Base-by-base conservation (phyloP, 371 early-diverging fungal species). In the Haplosporangium sp. region DNA sequence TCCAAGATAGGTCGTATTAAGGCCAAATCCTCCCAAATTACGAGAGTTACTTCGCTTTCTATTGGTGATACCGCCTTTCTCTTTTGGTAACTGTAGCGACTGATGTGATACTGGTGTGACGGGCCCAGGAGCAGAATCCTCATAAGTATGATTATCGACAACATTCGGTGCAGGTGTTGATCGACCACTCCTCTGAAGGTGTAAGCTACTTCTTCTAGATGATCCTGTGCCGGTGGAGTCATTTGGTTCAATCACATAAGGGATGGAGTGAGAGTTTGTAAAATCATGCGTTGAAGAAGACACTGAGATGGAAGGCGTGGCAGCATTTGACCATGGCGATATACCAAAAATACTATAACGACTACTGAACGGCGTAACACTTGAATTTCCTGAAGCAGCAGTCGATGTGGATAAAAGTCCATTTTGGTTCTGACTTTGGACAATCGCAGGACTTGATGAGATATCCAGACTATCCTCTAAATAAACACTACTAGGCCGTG, bases 41-140 rank as follows among this genome's bases (percentile, higher is more conserved):
- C 84, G 67, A 45, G 83, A 78, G 34, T 83, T 83, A 34, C 83
- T 83, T n/a, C 83, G 74, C 53, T 83, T 77, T 19, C 83, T 63
- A 60, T 77, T 84, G 19, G 45, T 53, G 38, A 65, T 59, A 5
- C 72, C 66, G 11, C 63, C 64, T 38, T 70, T 67, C 11, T 45
- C 58, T 5, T 62, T 67, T 10, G 69, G 45, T 10, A 57, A n/a
- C n/a, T 59, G 65, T 35, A 60, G 9, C 4, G 71, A 17, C 4
- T 58, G 44, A 34, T 20, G 59, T 10, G 61, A 48, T 20, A 61
- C 35, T 2, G 63, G 57, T 4, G 61, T 20, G 8, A 27, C 15
- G 11, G 39, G n/a, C 35, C 44, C 65, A 15, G 67, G 27, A 0
- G n/a, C 37, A 20, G 11, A 13, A 13, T 50, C 38, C 1, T 76